A percentile compares a stretch with the other conserved stretches of the same genome.
phyloP scores from a whole-genome alignment of 1,284 basidiomycete genomes.

The Malassezia equina region DNA sequence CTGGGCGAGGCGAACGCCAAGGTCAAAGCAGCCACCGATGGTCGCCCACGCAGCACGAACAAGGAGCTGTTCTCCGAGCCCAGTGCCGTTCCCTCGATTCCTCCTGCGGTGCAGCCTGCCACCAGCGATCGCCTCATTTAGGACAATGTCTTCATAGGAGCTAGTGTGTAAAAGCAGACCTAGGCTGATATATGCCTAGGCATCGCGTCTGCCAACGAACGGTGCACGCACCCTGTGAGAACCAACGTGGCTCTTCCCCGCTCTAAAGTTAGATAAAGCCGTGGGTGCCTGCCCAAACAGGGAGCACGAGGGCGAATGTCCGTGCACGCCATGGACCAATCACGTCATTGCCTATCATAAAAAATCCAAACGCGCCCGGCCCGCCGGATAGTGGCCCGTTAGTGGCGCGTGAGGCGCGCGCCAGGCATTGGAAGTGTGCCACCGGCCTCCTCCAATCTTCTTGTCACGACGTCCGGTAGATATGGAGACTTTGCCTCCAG shows the following conservation, averaged over 20 bases:
- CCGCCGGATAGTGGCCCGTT: not conserved
- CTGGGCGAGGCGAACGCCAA: slow-evolving; percentile 53
- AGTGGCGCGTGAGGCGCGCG: not conserved
- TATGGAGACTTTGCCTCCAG: not conserved
- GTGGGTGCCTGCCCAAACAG: not conserved
- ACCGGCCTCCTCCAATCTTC: not conserved
- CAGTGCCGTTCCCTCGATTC: slow-evolving; percentile 3
- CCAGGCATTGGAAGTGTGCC: not conserved
- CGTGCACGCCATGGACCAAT: slow-evolving; percentile 5
- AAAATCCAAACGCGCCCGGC: slow-evolving; percentile 4
- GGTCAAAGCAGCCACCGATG: slow-evolving; percentile 55
- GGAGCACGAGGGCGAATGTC: not conserved
- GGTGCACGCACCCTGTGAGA: no score
- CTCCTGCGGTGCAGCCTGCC: slow-evolving; percentile 2
- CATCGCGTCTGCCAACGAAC: not conserved
- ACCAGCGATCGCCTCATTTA: not conserved
- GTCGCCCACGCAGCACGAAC: slow-evolving; percentile 15
- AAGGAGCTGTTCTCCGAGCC: slow-evolving; percentile 15
- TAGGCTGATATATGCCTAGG: no score
- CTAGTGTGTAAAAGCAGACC: no score
- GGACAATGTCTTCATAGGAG: not conserved
- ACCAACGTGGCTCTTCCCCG: not conserved
- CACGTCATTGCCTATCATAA: not conserved
- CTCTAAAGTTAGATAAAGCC: not conserved
- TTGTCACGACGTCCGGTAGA: not conserved